phyloP scores from a whole-genome alignment of 345 rosid species.

The Viola odorata region DNA sequence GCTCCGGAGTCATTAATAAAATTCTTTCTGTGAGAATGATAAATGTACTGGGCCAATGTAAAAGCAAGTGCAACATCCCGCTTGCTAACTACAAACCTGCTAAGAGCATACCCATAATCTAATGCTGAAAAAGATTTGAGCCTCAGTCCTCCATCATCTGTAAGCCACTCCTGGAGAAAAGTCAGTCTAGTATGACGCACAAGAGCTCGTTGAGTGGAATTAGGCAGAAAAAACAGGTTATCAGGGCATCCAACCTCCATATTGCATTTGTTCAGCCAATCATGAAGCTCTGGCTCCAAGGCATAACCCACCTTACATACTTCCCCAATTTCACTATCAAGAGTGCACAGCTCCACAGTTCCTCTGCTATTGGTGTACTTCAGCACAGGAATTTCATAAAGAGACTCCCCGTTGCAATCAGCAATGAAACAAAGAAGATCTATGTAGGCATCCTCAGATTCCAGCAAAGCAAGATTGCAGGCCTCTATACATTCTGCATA shows the following conservation, averaged over 20 bases:
- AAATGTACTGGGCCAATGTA: conserved; percentile 6
- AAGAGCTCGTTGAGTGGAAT: background rate
- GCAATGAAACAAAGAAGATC: conserved; percentile 12
- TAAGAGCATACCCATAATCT: background rate
- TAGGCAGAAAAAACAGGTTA: conserved; percentile 5
- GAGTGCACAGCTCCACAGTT: background rate
- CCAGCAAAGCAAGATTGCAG: background rate
- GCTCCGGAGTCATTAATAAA: background rate
- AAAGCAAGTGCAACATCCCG: background rate
- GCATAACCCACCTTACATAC: background rate
- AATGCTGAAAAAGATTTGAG: background rate
- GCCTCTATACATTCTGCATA: background rate
- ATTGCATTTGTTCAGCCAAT: conserved; percentile 8
- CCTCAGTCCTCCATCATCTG: background rate
- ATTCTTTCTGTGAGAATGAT: background rate
- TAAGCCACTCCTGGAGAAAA: conserved; percentile 3
- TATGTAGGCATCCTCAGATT: background rate
- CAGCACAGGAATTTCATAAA: background rate
- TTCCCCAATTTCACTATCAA: background rate
- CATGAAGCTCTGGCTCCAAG: background rate
- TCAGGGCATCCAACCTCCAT: conserved; percentile 4
- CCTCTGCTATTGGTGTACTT: conserved; percentile 2
- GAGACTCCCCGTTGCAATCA: background rate
- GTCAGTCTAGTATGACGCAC: background rate
- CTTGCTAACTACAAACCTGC: background rate